Conservation (phyloP, 2,329 filamentous ascomycete species). For the Ascochyta clinopodiicola region DNA sequence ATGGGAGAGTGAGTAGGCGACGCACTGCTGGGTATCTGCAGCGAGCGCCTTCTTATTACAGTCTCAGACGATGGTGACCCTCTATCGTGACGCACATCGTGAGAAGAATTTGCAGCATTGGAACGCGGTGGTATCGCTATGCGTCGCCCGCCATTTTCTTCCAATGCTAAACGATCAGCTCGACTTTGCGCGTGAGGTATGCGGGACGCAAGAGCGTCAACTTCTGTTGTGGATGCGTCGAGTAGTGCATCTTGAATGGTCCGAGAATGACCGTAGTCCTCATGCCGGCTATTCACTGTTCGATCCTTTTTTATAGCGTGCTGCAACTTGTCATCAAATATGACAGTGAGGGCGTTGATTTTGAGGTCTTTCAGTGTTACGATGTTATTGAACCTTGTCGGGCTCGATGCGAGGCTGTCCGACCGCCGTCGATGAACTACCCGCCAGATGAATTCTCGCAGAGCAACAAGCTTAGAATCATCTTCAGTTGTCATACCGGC, state of each 20-base stretch:
- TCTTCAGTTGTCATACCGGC: slow-evolving; percentile 83
- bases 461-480: slow-evolving; percentile 83
- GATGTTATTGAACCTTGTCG: slow-evolving; percentile 68
- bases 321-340: slow-evolving; percentile 77
- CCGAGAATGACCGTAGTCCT: slow-evolving; percentile 58
- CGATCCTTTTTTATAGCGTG: slow-evolving; percentile 54
- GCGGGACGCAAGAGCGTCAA: slow-evolving; percentile 65
- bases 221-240: slow-evolving; percentile 89
- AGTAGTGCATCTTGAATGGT: slow-evolving; percentile 90
- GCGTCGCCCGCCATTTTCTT: slow-evolving; percentile 28
- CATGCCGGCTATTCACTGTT: slow-evolving; percentile 40
- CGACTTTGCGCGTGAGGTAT: slow-evolving; percentile 51
- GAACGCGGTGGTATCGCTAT: slow-evolving; percentile 34
- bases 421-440: slow-evolving; percentile 75
- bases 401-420: slow-evolving; percentile 51
- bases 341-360: slow-evolving; percentile 84
- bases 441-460: slow-evolving; percentile 91
- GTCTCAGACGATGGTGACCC: slow-evolving; percentile 41
- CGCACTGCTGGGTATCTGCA: slow-evolving; percentile 37
- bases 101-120: slow-evolving; percentile 23
- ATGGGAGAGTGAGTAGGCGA: slow-evolving; percentile 37
- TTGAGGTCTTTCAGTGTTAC: slow-evolving; percentile 77
- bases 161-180: slow-evolving; percentile 42
- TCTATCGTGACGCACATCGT: slow-evolving; percentile 20
- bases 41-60: slow-evolving; percentile 44